Conservation (phyloP, 768 basidiomycete genomes). For the Podaxis mareebaensis region DNA sequence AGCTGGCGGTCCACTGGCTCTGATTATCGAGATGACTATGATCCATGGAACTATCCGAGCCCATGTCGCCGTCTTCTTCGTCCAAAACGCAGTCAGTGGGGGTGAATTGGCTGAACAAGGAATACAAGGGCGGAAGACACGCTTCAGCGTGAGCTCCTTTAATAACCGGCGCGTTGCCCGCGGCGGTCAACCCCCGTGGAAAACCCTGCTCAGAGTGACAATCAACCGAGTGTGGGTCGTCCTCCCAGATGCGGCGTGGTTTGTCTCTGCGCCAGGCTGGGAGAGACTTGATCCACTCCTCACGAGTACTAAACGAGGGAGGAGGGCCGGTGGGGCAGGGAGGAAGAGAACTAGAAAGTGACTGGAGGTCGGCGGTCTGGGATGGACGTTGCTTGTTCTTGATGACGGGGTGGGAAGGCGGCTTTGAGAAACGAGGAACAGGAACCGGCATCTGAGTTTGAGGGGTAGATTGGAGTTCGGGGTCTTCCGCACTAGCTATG, state of each 20-base stretch:
- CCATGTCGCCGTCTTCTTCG: constrained; percentile 41
- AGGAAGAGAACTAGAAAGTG: constrained; percentile 58
- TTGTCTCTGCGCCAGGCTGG: constrained; percentile 73
- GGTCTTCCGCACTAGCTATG: constrained; percentile 46
- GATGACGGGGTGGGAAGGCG: constrained; percentile 62
- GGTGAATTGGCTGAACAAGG: constrained; percentile 24
- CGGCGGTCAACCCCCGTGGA: constrained; percentile 71
- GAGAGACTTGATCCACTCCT: constrained; percentile 73
- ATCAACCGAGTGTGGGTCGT: constrained; percentile 37
- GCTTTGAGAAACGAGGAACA: constrained; percentile 62
- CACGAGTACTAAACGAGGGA: constrained; percentile 63
- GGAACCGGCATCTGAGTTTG: constrained; percentile 84
- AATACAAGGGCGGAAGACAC: constrained; percentile 76
- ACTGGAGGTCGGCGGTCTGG: constrained; percentile 48
- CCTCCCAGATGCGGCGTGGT: constrained; percentile 67
- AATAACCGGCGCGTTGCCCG: constrained; percentile 79
- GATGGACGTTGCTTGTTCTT: constrained; percentile 52
- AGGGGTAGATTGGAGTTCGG: constrained; percentile 39
- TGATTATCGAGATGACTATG: constrained; percentile 35
- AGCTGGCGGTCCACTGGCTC: constrained; percentile 30
- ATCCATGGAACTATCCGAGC: constrained; percentile 37
- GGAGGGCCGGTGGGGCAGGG: constrained; percentile 61
- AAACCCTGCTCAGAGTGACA: constrained; percentile 53
- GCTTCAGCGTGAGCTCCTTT: constrained; percentile 85
- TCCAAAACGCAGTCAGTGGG: constrained; percentile 20